These are phyloP conservation scores for Seminavis robusta DNA, from an alignment of 108 stramenopile species.

Conservation along the genomic window DNA sequence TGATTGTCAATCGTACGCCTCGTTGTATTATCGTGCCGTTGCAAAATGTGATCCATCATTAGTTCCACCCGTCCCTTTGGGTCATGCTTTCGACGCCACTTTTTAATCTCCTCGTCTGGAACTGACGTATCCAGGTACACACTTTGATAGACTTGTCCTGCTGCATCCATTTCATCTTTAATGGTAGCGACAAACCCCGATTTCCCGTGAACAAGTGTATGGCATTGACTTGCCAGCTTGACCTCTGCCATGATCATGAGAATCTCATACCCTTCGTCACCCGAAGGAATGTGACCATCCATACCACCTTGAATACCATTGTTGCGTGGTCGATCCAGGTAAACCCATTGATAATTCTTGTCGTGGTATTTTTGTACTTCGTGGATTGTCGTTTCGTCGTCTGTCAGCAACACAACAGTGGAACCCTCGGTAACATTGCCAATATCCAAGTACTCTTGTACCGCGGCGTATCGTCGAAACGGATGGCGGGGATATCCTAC, in stretches of 20 bases:
- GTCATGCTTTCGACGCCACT: no score
- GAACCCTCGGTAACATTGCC: not conserved
- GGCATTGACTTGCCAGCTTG: not conserved
- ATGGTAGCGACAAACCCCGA: constrained; percentile 3
- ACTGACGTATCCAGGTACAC: no score
- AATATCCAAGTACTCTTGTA: constrained; percentile 11
- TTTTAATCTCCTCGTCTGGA: no score
- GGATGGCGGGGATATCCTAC: constrained; percentile 1
- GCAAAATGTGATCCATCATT: no score
- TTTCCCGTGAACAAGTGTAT: constrained; percentile 11
- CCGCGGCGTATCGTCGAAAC: not conserved
- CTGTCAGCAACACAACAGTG: constrained; percentile 23
- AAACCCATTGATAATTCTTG: constrained; percentile 19
- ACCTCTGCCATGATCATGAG: constrained; percentile 12
- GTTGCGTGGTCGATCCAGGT: constrained; percentile 16
- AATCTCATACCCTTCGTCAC: constrained; percentile 13
- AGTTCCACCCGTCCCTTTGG: no score
- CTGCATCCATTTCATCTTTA: not conserved
- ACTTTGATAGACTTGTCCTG: not conserved
- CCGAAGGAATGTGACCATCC: constrained; percentile 19
- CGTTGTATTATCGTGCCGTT: no score
- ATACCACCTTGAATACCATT: constrained; percentile 11
- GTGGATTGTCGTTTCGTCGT: constrained; percentile 24
- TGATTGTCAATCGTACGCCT: no score
- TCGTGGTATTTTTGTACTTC: constrained; percentile 14